Evolutionary conservation across 371 early-diverging fungal genomes (phyloP).

Genomic region (Chytridium lagenaria): DNA sequence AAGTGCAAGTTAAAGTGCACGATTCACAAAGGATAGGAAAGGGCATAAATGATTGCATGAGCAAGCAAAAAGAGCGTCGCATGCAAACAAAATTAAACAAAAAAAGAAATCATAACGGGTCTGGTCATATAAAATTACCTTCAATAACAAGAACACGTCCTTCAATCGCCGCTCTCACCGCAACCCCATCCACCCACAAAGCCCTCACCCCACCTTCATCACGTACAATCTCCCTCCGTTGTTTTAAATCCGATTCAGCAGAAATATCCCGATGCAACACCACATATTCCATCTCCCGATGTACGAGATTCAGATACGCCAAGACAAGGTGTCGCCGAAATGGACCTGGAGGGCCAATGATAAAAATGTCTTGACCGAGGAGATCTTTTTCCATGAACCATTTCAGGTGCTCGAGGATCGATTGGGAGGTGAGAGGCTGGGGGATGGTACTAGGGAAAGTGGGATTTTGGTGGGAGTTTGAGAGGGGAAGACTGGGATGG

Average conservation of each 20-base stretch:
- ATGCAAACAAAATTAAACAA: not conserved
- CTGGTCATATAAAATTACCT: no score
- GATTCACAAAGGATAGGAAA: no score
- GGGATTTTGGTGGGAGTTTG: no score
- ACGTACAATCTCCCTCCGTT: conserved; percentile 77
- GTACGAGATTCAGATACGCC: conserved; percentile 71
- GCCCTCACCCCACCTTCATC: conserved; percentile 58
- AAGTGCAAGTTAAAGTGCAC: no score
- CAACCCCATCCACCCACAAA: conserved; percentile 75
- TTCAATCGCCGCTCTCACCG: conserved; percentile 79
- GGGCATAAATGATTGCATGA: no score
- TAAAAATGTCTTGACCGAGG: conserved; percentile 83
- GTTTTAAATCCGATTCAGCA: conserved; percentile 78
- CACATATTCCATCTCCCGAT: conserved; percentile 63
- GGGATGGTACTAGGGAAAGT: not conserved
- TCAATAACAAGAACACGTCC: conserved; percentile 81
- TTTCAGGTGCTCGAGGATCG: conserved; percentile 59
- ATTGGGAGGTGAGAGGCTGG: conserved; percentile 45
- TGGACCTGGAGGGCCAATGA: conserved; percentile 79
- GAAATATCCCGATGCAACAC: conserved; percentile 70
- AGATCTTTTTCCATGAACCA: conserved; percentile 58
- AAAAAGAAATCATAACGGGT: not conserved
- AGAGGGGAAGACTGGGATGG: not conserved
- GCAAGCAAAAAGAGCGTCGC: not conserved
- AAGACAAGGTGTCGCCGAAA: conserved; percentile 72